Evolutionary conservation across 2,329 filamentous ascomycete genomes (phyloP).

Genomic region (Scedosporium boydii): DNA sequence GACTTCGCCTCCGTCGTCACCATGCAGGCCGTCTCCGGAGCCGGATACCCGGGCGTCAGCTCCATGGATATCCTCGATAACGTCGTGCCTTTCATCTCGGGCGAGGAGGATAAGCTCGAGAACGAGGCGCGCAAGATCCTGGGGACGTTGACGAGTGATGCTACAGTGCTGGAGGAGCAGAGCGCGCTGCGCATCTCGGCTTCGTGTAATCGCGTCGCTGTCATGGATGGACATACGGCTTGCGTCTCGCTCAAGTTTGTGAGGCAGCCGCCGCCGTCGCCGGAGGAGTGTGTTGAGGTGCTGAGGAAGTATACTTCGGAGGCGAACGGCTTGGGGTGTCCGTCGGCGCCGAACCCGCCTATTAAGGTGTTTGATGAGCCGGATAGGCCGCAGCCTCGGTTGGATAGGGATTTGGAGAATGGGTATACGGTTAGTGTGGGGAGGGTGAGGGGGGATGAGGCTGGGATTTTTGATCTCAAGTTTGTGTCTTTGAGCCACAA

Average conservation of each 20-base stretch:
- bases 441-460: conserved; percentile 74
- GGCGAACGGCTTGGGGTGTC: conserved; percentile 73
- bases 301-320: conserved; percentile 75
- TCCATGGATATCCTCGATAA: conserved; percentile 97
- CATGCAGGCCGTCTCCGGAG: conserved; percentile 88
- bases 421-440: conserved; percentile 92
- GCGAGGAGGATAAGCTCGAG: conserved; percentile 95
- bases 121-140: conserved; percentile 93
- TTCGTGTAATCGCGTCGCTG: conserved; percentile 88
- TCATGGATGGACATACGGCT: conserved; percentile 91
- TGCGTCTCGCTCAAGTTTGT: conserved; percentile 82
- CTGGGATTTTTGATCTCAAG: conserved; percentile 86
- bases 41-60: conserved; percentile 81
- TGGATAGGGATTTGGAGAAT: conserved; percentile 75
- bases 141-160: conserved; percentile 60
- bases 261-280: conserved; percentile 62
- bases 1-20: conserved; percentile 73
- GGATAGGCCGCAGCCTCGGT: conserved; percentile 81
- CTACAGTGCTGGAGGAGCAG: conserved; percentile 70
- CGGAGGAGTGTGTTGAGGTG: conserved; percentile 68
- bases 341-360: conserved; percentile 70
- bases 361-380: conserved; percentile 86
- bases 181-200: conserved; percentile 66
- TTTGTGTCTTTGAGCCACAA: conserved; percentile 88
- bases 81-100: conserved; percentile 84